A percentile compares a stretch with the other conserved stretches of the same genome.
These are phyloP conservation scores for Echinosophora koreensis DNA, from an alignment of 306 rosid species.

Conservation along the genomic window DNA sequence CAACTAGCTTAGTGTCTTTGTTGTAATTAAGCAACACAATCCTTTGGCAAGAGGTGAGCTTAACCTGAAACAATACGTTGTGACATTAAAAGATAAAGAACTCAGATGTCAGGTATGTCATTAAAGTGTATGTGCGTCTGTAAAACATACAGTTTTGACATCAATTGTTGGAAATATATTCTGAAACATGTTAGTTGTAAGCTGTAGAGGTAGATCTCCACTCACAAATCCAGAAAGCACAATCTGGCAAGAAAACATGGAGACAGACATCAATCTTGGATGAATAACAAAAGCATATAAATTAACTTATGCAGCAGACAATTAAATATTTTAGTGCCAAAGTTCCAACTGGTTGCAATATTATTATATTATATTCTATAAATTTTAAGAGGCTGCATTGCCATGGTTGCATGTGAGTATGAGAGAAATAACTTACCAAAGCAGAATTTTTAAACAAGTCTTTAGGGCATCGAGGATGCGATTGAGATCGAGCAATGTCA, in stretches of 20 bases:
- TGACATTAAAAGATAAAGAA: constrained; percentile 34
- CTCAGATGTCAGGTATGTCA: constrained; percentile 16
- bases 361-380: constrained; percentile 11
- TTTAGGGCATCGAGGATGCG: constrained; percentile 88
- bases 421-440: constrained; percentile 63
- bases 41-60: constrained; percentile 94
- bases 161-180: constrained; percentile 96
- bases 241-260: constrained; percentile 60
- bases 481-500: constrained; percentile 78
- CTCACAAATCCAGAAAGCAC: constrained; percentile 93
- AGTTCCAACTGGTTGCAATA: constrained; percentile 4
- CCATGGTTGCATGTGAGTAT: neutral
- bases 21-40: constrained; percentile 91
- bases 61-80: constrained; percentile 67
- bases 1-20: constrained; percentile 86
- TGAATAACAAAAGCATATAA: constrained; percentile 10
- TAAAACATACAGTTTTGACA: constrained; percentile 84
- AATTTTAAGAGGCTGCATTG: constrained; percentile 8
- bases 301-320: neutral
- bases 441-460: constrained; percentile 93
- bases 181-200: constrained; percentile 86
- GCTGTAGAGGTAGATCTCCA: constrained; percentile 78
- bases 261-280: constrained; percentile 28
- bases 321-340: neutral
- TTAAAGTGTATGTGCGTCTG: neutral